Conservation (phyloP, 202 grass and related monocot species). For the Brachypodium distachyon region DNA sequence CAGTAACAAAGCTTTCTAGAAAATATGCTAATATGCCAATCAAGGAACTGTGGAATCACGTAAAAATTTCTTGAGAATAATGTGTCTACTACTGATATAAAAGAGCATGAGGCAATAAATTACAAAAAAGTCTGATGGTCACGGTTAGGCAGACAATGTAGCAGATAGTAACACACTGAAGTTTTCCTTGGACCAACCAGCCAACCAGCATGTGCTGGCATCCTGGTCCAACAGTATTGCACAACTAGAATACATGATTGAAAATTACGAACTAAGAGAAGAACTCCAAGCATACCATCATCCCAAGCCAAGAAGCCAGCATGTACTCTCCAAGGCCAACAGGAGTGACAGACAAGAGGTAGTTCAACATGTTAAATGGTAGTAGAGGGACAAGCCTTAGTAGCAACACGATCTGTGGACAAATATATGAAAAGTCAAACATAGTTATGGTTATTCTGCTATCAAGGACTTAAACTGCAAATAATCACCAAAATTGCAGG, state of each 20-base stretch:
- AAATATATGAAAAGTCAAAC: constrained; percentile 7
- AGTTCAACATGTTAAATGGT: constrained; percentile 99
- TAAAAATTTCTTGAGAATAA: not conserved
- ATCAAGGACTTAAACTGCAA: not conserved
- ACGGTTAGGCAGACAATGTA: not conserved
- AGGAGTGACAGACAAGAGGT: constrained; percentile 97
- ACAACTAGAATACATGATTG: not conserved
- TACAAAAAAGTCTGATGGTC: not conserved
- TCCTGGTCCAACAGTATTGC: not conserved
- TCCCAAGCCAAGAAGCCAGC: constrained; percentile 95
- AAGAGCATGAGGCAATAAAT: not conserved
- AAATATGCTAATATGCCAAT: not conserved
- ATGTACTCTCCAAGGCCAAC: constrained; percentile 95
- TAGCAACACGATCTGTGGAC: constrained; percentile 73
- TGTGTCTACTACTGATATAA: not conserved
- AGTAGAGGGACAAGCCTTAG: constrained; percentile 94
- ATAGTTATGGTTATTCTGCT: not conserved
- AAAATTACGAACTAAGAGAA: not conserved
- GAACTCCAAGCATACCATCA: constrained; percentile 70
- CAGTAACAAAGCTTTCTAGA: too few species aligned
- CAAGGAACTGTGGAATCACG: not conserved
- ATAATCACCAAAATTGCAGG: not conserved
- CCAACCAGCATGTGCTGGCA: not conserved
- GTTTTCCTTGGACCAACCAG: not conserved
- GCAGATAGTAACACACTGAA: not conserved